Conservation (phyloP, 2,329 filamentous ascomycete genomes). For the Sporothrix pallida region DNA sequence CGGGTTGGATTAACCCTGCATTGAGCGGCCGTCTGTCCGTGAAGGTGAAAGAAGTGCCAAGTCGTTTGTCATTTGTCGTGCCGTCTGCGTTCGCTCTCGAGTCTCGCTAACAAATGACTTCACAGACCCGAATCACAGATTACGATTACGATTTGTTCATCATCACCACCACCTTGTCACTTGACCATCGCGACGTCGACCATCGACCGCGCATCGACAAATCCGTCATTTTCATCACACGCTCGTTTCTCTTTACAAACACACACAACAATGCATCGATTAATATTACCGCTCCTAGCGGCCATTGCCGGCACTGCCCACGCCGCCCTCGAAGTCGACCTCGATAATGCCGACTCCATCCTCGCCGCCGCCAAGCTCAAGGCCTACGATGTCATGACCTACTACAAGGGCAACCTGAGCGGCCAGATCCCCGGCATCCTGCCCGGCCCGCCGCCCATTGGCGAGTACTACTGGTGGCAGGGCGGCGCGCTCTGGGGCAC, state of each 20-base stretch:
- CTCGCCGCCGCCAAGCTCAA: constrained; percentile 27
- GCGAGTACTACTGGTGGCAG: constrained; percentile 46
- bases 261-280: constrained; percentile 10
- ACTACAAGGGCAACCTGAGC: constrained; percentile 44
- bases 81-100: neutral
- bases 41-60: neutral
- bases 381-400: constrained; percentile 42
- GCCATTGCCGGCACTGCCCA: neutral
- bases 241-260: neutral
- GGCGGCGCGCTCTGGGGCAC: constrained; percentile 43
- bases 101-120: neutral
- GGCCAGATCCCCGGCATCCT: constrained; percentile 43
- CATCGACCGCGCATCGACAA: neutral
- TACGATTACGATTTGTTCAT: neutral
- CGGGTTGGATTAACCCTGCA: constrained; percentile 7
- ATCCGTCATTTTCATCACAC: neutral
- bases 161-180: neutral
- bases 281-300: neutral
- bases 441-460: constrained; percentile 42
- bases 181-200: neutral
- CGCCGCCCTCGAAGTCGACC: constrained; percentile 27
- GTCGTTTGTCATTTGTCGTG: neutral
- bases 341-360: constrained; percentile 26
- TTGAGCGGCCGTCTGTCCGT: neutral
- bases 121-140: neutral